Evolutionary conservation across 2,329 filamentous ascomycete species (phyloP).

Genomic region (Colletotrichum sansevieriae): DNA sequence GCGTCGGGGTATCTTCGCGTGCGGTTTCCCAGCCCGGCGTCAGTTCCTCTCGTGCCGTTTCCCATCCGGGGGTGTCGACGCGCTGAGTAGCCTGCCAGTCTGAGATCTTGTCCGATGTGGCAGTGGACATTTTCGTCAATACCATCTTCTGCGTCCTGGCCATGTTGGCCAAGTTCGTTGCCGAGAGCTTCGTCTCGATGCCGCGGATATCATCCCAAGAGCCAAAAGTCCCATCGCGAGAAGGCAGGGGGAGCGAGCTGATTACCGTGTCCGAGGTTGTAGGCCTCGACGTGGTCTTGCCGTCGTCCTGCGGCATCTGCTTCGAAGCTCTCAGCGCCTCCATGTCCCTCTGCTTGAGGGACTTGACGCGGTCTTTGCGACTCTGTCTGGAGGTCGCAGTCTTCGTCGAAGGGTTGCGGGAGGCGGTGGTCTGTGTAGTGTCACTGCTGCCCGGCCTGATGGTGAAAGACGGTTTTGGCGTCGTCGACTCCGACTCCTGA

Average conservation of each 20-base stretch:
- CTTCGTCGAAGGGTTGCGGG: constrained; percentile 34
- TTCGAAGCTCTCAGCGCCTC: constrained; percentile 49
- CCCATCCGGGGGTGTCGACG: constrained; percentile 30
- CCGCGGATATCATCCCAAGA: neutral
- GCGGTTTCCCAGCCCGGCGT: constrained; percentile 34
- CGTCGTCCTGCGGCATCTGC: constrained; percentile 40
- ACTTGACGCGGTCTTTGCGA: constrained; percentile 55
- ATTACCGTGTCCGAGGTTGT: constrained; percentile 38
- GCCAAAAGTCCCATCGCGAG: constrained; percentile 38
- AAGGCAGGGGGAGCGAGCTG: constrained; percentile 39
- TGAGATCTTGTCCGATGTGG: constrained; percentile 30
- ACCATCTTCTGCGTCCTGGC: constrained; percentile 10
- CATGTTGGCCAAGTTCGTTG: constrained; percentile 36
- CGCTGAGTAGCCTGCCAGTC: constrained; percentile 34
- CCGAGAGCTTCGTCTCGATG: constrained; percentile 32
- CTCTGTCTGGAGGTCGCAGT: constrained; percentile 45
- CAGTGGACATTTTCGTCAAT: neutral
- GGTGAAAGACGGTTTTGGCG: constrained; percentile 34
- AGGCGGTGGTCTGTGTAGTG: constrained; percentile 32
- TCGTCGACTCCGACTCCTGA: constrained; percentile 37
- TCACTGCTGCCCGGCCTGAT: constrained; percentile 34
- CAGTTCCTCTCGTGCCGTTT: constrained; percentile 30
- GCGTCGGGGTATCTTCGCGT: constrained; percentile 16
- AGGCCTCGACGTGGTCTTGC: constrained; percentile 27
- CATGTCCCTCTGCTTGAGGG: constrained; percentile 57